Percentiles rank a stretch among this genome's conserved stretches.
Conservation (phyloP, 179 eudicot species). For the Silene coronaria region DNA sequence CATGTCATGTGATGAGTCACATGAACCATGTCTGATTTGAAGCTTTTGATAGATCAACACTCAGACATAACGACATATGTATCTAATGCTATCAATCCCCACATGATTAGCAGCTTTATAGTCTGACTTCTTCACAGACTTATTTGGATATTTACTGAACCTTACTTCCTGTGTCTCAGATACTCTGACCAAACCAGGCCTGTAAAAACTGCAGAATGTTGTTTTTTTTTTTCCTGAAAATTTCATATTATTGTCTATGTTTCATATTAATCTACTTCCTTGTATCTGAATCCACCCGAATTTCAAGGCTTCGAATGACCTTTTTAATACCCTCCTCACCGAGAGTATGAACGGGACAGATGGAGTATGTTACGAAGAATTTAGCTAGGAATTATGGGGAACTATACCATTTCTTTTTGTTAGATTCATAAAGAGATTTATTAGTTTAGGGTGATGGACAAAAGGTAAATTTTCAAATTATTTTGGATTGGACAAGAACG, state of each 20-base stretch:
- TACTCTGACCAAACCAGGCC: conserved; percentile 15
- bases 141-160: conserved; percentile 11
- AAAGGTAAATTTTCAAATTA: too few relatives aligned
- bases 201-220: conserved; percentile 6
- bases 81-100: conserved; percentile 20
- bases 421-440: too few relatives aligned
- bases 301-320: too few relatives aligned
- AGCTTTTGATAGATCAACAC: conserved; percentile 15
- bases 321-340: too few relatives aligned
- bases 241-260: conserved; percentile 1
- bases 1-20: conserved; percentile 46
- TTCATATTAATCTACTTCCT: background rate
- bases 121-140: conserved; percentile 10
- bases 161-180: conserved; percentile 4
- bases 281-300: background rate
- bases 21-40: conserved; percentile 37
- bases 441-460: too few relatives aligned
- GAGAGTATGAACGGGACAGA: too few relatives aligned
- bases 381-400: too few relatives aligned
- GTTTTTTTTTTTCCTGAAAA: background rate
- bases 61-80: conserved; percentile 20
- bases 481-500: too few relatives aligned
- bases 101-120: conserved; percentile 40
- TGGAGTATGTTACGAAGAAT: too few relatives aligned
- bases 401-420: too few relatives aligned